Conservation (phyloP, 2,329 filamentous ascomycete species). For the Aspergillus amoenus region DNA sequence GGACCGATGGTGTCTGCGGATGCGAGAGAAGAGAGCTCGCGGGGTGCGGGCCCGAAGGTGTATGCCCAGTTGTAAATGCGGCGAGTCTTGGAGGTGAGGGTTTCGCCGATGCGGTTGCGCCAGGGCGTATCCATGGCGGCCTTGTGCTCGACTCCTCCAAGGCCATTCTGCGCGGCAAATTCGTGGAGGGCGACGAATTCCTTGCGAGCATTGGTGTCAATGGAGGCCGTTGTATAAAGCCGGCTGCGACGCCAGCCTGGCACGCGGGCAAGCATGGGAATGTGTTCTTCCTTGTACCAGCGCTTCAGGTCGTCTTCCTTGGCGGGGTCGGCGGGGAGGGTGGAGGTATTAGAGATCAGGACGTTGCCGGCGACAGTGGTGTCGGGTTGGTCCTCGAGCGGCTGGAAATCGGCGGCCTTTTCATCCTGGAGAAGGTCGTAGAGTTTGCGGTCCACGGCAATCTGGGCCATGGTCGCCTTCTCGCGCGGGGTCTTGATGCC, state of each 20-base stretch:
- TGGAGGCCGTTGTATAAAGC: constrained; percentile 64
- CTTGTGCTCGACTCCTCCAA: constrained; percentile 64
- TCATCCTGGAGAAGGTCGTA: constrained; percentile 65
- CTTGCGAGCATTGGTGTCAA: constrained; percentile 57
- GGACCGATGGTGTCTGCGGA: constrained; percentile 48
- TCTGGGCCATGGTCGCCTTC: constrained; percentile 61
- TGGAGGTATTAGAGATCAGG: constrained; percentile 62
- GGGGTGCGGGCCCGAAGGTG: constrained; percentile 72
- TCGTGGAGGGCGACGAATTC: constrained; percentile 71
- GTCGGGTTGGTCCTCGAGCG: constrained; percentile 60
- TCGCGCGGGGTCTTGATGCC: constrained; percentile 59
- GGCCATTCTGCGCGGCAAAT: constrained; percentile 65
- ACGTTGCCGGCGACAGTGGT: constrained; percentile 60
- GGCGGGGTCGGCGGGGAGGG: constrained; percentile 57
- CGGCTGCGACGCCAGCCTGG: constrained; percentile 77
- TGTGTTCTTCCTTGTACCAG: constrained; percentile 77
- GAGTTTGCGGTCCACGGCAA: constrained; percentile 69
- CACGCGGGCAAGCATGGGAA: constrained; percentile 68
- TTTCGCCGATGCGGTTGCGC: constrained; percentile 57
- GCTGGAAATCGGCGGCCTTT: constrained; percentile 57
- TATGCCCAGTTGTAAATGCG: constrained; percentile 73
- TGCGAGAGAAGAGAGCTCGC: constrained; percentile 61
- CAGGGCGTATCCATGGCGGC: constrained; percentile 64
- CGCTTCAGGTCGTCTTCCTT: constrained; percentile 57
- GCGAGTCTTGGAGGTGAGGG: constrained; percentile 57